Evolutionary conservation across 2,329 filamentous ascomycete genomes (phyloP), one percentile per base, ranked within the genome.

Genomic region (Sphaerulina vaccinii): DNA sequence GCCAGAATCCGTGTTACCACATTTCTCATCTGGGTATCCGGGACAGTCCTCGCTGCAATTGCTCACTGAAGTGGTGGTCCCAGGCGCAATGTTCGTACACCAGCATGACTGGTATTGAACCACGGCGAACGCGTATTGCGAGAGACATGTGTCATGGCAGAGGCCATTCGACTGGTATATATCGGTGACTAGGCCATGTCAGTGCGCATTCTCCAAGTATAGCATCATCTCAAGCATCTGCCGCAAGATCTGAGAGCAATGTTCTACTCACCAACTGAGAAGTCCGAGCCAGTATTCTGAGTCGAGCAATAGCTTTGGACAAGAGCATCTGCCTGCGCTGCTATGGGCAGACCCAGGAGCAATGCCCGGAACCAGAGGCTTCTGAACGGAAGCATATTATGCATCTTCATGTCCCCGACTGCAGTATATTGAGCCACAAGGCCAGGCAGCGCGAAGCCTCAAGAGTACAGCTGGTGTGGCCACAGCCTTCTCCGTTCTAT

Each of bases 71-170:
- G 61, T 47, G 52, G 72, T 69, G 5, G 69, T 61, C 16, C 65
- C 66, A 7, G 88, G 88, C 2, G 77, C 76, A 62, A 84, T 84
- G 38, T 90, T 79, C 32, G 85, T 85, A 67, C 88, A 92, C 86
- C 86, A 92, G 66, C 88, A 92, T 45, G 76, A 69, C 24, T 81
- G 73, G 13, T 71, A 76, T 61, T 88, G 79, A 1, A 90, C 73
- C 41, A 92, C 75, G 58, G 85, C 86, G 56, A 85, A 88, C 33
- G 87, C 86, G 58, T 77, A 87, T 13, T 75, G 60, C 16, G 65
- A 63, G 21, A 69, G 62, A 70, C 88, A 92, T 42, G 77, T 77
- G 42, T 80, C 72, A 43, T 75, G 71, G 66, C 88, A 92, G 10
- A 83, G 77, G 23, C 87, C 87, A 60, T 88, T 83, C 16, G 86